Percentiles rank a stretch among this genome's conserved stretches.
These are phyloP conservation scores for Nicotiana noctiflora DNA, from an alignment of 257 asterid species.

Conservation along the genomic window DNA sequence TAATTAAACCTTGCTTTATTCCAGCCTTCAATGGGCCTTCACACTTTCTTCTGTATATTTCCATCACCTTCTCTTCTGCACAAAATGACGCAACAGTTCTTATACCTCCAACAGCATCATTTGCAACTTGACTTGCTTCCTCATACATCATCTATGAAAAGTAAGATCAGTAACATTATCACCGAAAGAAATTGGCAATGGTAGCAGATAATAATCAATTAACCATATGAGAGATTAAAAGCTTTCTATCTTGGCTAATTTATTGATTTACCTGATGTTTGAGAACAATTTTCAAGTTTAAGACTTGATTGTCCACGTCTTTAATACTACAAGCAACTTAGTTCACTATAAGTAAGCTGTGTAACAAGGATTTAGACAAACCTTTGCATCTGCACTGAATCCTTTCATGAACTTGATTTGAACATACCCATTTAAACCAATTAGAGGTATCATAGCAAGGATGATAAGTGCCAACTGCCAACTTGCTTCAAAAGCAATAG, in stretches of 20 bases:
- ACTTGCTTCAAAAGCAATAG: slow-evolving; percentile 54
- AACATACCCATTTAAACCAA: slow-evolving; percentile 55
- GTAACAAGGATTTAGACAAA: slow-evolving; percentile 1
- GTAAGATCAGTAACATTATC: neutral
- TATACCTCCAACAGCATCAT: slow-evolving; percentile 76
- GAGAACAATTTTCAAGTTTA: neutral
- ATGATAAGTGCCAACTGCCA: slow-evolving; percentile 77
- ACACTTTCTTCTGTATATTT: slow-evolving; percentile 53
- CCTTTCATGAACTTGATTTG: slow-evolving; percentile 68
- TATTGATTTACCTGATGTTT: neutral
- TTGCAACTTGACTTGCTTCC: slow-evolving; percentile 87
- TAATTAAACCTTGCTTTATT: slow-evolving; percentile 57
- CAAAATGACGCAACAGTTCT: slow-evolving; percentile 84
- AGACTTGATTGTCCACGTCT: neutral
- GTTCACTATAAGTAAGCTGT: neutral
- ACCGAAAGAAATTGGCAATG: neutral
- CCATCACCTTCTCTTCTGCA: slow-evolving; percentile 79
- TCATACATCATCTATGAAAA: slow-evolving; percentile 60
- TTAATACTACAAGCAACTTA: too few species aligned
- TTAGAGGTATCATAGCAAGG: slow-evolving; percentile 53
- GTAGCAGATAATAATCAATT: neutral
- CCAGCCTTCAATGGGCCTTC: slow-evolving; percentile 67
- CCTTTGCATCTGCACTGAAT: slow-evolving; percentile 81
- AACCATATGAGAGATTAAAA: neutral
- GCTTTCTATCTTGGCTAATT: neutral